These are phyloP conservation scores for Tulasnella sp. DNA, from an alignment of 768 basidiomycete species.

Conservation along the genomic window DNA sequence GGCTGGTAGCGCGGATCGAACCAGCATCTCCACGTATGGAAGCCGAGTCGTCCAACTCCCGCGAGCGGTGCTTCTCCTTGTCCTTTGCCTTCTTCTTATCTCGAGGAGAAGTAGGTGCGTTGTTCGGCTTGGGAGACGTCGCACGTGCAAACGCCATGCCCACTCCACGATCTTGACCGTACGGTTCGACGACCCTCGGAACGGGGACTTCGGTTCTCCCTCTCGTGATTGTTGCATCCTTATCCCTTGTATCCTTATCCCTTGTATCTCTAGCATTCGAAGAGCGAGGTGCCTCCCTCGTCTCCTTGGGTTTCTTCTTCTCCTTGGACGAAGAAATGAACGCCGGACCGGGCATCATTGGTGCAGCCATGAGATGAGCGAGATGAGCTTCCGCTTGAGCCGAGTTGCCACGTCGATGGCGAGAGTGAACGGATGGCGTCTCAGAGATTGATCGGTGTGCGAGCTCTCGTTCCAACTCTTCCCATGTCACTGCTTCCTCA, in stretches of 20 bases:
- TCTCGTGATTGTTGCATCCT: not conserved
- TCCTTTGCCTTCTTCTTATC: slow-evolving; percentile 12
- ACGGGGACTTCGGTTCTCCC: not conserved
- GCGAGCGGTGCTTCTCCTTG: not conserved
- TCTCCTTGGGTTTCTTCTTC: not conserved
- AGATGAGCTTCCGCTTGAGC: not conserved
- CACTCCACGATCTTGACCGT: not conserved
- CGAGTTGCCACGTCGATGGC: not conserved
- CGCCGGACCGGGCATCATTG: not conserved
- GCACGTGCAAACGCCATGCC: not conserved
- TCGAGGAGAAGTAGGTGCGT: not conserved
- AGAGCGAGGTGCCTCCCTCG: not conserved
- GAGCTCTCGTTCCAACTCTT: not conserved
- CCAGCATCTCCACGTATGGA: not conserved
- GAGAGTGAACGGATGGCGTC: not conserved
- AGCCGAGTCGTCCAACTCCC: not conserved
- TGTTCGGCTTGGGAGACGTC: not conserved
- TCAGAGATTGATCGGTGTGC: not conserved
- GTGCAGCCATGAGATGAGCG: not conserved
- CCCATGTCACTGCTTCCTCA: not conserved
- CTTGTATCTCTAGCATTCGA: not conserved
- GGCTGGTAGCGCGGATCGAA: not conserved
- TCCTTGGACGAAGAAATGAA: not conserved
- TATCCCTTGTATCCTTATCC: not conserved
- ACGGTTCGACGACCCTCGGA: not conserved